Base-by-base conservation (phyloP, 2,329 filamentous ascomycete genomes). In the Zymoseptoria ardabiliae region DNA sequence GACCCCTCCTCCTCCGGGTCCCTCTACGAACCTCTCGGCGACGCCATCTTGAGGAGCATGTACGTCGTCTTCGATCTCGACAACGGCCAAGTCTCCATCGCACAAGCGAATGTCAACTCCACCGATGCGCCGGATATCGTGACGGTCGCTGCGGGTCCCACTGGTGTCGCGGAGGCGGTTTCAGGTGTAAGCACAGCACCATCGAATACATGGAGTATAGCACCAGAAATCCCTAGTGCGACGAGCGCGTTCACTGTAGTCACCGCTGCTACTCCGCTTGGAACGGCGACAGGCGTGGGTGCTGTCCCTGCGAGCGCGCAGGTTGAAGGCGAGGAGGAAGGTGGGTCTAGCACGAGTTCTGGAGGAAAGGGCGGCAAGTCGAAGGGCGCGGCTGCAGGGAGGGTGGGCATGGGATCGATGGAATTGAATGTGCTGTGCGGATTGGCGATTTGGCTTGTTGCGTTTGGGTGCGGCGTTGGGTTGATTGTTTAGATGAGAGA, bases 31-130 rank as follows among this genome's bases (percentile, higher is more conserved):
- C 69, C 66, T 9, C 57, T 72, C 1, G 71, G 70, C 9, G 70
- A 72, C 58, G 69, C 71, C 11, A 56, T 73, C 21, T 61, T 73
- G 10, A 58, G 69, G 10, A 66, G 65, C 53, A 71, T 72, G 66
- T 73, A 73, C 58, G 67, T 72, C 48, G 70, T 73, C 56, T 73
- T 69, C 56, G 71, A 73, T 55, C 69, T 73, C 50, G 71, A 73
- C 62, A 71, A 73, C 28, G 70, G 66, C 3, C 71, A 73, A 54
- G 62, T 68, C 20, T 70, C 70, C 2, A 63, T 73, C 48, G 71
- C 70, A 10, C 71, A 72, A 55, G 69, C 71, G n/a, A 60, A 60
- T 2, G 55, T 64, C 7, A 70, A 72, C 55, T 60, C 62, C 53
- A 64, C 62, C 22, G 57, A 55, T 11, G 22, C 41, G 5, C 61